Base-by-base conservation (phyloP, 139 green algal genomes). In the Micractinium sp. region DNA sequence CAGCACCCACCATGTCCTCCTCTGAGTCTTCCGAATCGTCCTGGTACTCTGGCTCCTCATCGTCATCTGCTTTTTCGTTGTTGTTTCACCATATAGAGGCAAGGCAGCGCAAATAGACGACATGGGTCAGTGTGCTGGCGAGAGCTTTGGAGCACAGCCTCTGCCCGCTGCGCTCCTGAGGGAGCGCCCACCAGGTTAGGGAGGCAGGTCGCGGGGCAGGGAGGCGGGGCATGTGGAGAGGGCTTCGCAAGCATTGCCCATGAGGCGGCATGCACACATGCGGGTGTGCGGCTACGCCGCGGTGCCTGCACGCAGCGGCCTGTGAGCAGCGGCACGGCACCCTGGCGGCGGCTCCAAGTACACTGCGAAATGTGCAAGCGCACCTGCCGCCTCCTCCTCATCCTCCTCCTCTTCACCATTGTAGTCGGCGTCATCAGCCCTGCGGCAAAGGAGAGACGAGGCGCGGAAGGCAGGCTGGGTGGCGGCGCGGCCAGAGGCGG, bases 21-120 rank as follows among this genome's bases (percentile, higher is more conserved):
- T 90, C 87, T 18, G 27, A 33, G 4, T 82, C 73, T 15, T 90
- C 88, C 1, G 80, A 83, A 25, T 90, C 87, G 3, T 90, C 87
- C 20, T 89, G 83, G 38, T 87, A 87, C 83, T 87, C 83, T 0
- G 85, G 47, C 73, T 89, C 85, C 19, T 89, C 85, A 18, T 82
- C 85, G 25, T 89, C 85, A 1, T 89, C 85, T 7, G 75, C 73
- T 87, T 27, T 36, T 29, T 71, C 47, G 9, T 56, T 5, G 47
- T 56, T 56, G 9, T 56, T 5, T 56, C 9, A n/a, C 5, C 22
- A 77, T 15, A 77, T 23, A 15, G 16, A n/a, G n/a, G 77, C 33
- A 35, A 1, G 27, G 61, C 33, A 60, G 82, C 5, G 38, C 25
- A 33, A 56, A 0, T 5, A 5, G 9, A 16, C 47, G 47, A 9